Evolutionary conservation across 495 filamentous ascomycete genomes (phyloP), one percentile per base, ranked within the genome.

Genomic region (Annulohypoxylon moriforme): DNA sequence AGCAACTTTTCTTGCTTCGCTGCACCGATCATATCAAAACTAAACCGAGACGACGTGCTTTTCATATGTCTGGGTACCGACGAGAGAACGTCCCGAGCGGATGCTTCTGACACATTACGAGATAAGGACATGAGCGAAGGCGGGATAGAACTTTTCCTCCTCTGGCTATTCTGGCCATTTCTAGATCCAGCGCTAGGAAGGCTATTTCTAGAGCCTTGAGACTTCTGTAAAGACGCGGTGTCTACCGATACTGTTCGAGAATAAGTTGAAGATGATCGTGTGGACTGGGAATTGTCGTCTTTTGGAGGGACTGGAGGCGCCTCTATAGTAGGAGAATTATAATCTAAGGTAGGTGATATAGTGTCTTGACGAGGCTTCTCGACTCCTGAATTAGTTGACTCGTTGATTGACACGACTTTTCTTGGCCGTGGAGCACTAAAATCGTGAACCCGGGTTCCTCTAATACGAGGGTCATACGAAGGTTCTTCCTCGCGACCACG

Each of bases 1-100:
- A 98, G 79, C 1, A 94, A 75, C 75, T 90, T 90, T 77, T 98
- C 94, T 76, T 97, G 90, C 10, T 86, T 86, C 4, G 91, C 89
- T 13, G 92, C 89, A 33, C 92, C 93, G n/a, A 91, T 88, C 86
- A 97, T 92, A 74, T 97, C 94, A 73, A 98, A 98, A 75, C 93
- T 96, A 72, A 98, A 97, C 9, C 94, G 84, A 2, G 93, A 96
- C 0, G 94, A 92, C 59, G 91, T 95, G 77, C 93, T 95, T 71
- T 91, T 94, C 77, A 94, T 89, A 77, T 94, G 93, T 70, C 84
- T 91, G 0, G 92, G 92, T 16, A 86, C 42, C 0, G 88, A 87
- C 2, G 86, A 86, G 4, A 86, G 75, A 14, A 81, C 78, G 47
- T 79, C 78, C 24, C 82, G 76, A 4, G 77, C 68, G 61, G 84